These are phyloP conservation scores for Emiliania huxleyi DNA, from an alignment of 78 protist genomes.

Conservation along the genomic window DNA sequence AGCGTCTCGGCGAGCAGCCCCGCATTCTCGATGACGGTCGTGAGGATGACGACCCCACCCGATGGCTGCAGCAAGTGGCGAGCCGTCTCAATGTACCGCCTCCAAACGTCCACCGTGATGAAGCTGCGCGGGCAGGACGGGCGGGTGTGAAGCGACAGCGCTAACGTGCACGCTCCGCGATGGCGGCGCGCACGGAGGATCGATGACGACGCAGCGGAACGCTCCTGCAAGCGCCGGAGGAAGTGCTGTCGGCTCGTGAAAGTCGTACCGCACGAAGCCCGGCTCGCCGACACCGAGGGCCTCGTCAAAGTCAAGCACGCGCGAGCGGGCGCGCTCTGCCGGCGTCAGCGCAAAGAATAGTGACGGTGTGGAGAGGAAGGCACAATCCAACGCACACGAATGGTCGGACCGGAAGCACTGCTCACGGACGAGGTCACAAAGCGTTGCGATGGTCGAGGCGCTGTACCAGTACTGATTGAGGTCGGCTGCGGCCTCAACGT, in stretches of 20 bases:
- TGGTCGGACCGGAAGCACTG: background rate
- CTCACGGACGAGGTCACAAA: background rate
- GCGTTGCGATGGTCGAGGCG: background rate
- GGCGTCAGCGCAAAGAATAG: background rate
- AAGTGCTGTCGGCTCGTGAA: conserved; percentile 25
- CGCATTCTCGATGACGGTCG: conserved; percentile 53
- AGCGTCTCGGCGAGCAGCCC: conserved; percentile 5
- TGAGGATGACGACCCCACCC: conserved; percentile 20
- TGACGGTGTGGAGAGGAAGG: conserved; percentile 4
- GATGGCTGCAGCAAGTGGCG: background rate
- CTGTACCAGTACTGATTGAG: conserved; percentile 11
- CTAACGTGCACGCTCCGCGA: no score
- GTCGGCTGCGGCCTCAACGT: background rate
- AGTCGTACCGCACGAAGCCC: conserved; percentile 52
- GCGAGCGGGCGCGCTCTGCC: background rate
- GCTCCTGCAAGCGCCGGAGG: background rate
- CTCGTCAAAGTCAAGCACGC: background rate
- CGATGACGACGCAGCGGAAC: conserved; percentile 46
- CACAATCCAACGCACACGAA: background rate
- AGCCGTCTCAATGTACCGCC: background rate
- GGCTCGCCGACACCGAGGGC: background rate
- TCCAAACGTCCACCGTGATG: conserved; percentile 61
- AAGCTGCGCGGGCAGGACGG: no score
- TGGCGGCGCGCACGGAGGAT: no score
- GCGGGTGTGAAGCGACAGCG: no score